These are phyloP conservation scores for Beauveria varroae DNA, from an alignment of 2,329 filamentous ascomycete genomes.

Conservation along the genomic window DNA sequence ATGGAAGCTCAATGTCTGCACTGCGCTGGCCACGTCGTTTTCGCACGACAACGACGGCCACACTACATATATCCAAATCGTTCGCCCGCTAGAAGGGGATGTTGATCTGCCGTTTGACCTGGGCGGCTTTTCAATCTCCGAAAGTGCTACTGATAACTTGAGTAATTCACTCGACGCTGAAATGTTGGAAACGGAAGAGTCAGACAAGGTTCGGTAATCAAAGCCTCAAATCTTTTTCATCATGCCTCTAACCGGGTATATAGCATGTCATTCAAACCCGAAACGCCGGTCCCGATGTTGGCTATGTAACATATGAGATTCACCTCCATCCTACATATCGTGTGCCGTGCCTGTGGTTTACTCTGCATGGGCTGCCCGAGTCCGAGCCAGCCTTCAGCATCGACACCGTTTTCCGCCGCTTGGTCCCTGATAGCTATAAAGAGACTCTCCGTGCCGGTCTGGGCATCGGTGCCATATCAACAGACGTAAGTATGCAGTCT, in stretches of 20 bases:
- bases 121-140: constrained; percentile 37
- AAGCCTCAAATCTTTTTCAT: not conserved
- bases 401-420: constrained; percentile 61
- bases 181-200: constrained; percentile 44
- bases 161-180: constrained; percentile 30
- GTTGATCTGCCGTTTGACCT: constrained; percentile 40
- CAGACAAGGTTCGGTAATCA: constrained; percentile 38
- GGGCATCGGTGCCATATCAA: constrained; percentile 67
- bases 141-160: constrained; percentile 14
- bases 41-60: constrained; percentile 31
- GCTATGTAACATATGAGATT: constrained; percentile 62
- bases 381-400: constrained; percentile 52
- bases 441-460: constrained; percentile 46
- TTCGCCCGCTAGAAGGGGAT: constrained; percentile 43
- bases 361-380: constrained; percentile 48
- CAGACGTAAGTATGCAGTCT: constrained; percentile 54
- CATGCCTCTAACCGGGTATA: constrained; percentile 16
- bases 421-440: constrained; percentile 62
- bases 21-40: constrained; percentile 40
- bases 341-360: constrained; percentile 71
- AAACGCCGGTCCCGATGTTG: constrained; percentile 25
- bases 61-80: constrained; percentile 49
- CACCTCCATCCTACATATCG: constrained; percentile 68
- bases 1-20: constrained; percentile 49
- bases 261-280: constrained; percentile 34